phyloP scores from a whole-genome alignment of 2,329 filamentous ascomycete species.

The Colletotrichum sp. region DNA sequence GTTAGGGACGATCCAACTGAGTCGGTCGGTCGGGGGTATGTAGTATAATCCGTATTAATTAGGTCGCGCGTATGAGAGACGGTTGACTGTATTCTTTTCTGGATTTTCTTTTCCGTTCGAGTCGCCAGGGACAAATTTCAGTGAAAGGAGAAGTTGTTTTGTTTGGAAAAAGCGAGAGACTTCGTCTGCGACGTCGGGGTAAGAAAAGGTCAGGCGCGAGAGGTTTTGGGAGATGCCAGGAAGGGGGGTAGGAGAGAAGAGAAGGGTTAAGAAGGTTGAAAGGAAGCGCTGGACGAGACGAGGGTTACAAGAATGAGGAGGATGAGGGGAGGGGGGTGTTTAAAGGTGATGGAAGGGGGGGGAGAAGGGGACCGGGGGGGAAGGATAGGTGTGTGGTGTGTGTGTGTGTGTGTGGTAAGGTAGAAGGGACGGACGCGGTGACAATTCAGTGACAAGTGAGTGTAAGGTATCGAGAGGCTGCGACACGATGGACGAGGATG shows the following conservation, averaged over 20 bases:
- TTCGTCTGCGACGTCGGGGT: conserved; percentile 16
- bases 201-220: conserved; percentile 11
- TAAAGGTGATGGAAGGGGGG: conserved; percentile 14
- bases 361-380: neutral
- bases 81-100: neutral
- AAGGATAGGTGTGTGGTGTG: neutral
- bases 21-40: neutral
- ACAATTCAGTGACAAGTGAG: conserved; percentile 18
- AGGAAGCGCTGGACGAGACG: conserved; percentile 17
- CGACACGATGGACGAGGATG: conserved; percentile 6
- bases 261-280: conserved; percentile 12
- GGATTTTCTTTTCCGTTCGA: neutral
- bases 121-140: neutral
- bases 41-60: conserved; percentile 8
- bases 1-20: neutral
- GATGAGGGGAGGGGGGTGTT: conserved; percentile 18
- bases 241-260: conserved; percentile 2
- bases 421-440: conserved; percentile 2
- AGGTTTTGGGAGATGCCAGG: neutral
- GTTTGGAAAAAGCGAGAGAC: conserved; percentile 10
- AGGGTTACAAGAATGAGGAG: conserved; percentile 4
- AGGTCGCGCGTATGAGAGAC: neutral
- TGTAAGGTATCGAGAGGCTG: conserved; percentile 1
- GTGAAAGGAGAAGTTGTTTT: neutral
- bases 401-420: neutral